These are phyloP conservation scores for Rosa chinensis DNA, from an alignment of 306 rosid genomes.

Conservation along the genomic window DNA sequence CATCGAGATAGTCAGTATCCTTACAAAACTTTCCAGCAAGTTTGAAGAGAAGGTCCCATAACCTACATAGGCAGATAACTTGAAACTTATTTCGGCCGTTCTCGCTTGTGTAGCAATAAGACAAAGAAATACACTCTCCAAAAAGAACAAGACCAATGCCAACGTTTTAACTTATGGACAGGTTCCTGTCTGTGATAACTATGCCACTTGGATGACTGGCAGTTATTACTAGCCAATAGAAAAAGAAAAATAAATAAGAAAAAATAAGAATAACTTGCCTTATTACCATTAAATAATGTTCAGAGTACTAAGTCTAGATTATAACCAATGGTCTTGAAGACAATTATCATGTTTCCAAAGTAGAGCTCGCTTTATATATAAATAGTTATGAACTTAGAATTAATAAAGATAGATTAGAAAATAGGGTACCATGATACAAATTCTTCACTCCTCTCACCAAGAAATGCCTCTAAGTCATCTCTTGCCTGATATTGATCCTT, in stretches of 20 bases:
- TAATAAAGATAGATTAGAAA: background rate
- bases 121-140: background rate
- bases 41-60: slow-evolving; percentile 17
- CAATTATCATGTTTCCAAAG: background rate
- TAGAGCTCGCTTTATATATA: background rate
- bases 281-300: background rate
- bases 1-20: background rate
- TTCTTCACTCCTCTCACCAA: slow-evolving; percentile 23
- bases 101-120: background rate
- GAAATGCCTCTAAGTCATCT: slow-evolving; percentile 33
- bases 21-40: background rate
- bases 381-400: background rate
- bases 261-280: background rate
- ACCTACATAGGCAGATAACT: slow-evolving; percentile 15
- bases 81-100: background rate
- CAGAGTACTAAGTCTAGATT: background rate
- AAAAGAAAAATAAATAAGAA: too few relatives aligned
- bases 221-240: background rate
- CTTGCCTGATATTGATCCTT: slow-evolving; percentile 38
- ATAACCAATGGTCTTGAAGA: background rate
- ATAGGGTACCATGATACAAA: slow-evolving; percentile 31
- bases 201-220: background rate
- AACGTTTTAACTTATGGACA: background rate
- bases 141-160: background rate
- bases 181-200: background rate